These are phyloP conservation scores for Oryza coarctata DNA, from an alignment of 176 grass and related monocot genomes.

Conservation along the genomic window DNA sequence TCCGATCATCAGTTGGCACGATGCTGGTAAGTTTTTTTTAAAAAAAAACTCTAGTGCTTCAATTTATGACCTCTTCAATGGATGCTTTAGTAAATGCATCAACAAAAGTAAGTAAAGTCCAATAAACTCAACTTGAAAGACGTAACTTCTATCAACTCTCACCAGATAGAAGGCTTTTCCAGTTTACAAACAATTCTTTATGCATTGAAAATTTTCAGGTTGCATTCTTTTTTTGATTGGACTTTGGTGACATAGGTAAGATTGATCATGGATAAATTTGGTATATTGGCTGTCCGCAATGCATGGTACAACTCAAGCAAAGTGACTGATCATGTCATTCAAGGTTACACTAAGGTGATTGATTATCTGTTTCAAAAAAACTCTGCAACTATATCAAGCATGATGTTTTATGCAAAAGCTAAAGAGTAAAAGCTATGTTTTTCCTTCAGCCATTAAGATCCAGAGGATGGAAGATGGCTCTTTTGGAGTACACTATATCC, in stretches of 20 bases:
- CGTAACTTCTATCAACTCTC: background rate
- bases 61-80: background rate
- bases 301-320: constrained; percentile 84
- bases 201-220: constrained; percentile 10
- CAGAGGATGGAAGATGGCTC: constrained; percentile 86
- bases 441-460: constrained; percentile 66
- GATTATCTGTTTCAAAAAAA: constrained; percentile 9
- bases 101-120: background rate
- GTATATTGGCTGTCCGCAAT: constrained; percentile 57
- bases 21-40: constrained; percentile 52
- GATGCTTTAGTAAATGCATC: background rate
- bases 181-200: background rate
- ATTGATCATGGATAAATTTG: constrained; percentile 89
- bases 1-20: constrained; percentile 56
- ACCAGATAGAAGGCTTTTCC: background rate
- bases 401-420: background rate
- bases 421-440: background rate
- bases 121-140: background rate
- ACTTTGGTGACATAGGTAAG: constrained; percentile 51
- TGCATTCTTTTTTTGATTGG: constrained; percentile 6
- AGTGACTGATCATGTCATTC: constrained; percentile 77
- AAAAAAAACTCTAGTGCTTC: background rate
- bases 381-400: background rate
- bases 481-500: constrained; percentile 78
- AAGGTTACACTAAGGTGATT: constrained; percentile 93